These are phyloP conservation scores for Dothistroma septosporum DNA, from an alignment of 2,329 filamentous ascomycete species.

Conservation along the genomic window DNA sequence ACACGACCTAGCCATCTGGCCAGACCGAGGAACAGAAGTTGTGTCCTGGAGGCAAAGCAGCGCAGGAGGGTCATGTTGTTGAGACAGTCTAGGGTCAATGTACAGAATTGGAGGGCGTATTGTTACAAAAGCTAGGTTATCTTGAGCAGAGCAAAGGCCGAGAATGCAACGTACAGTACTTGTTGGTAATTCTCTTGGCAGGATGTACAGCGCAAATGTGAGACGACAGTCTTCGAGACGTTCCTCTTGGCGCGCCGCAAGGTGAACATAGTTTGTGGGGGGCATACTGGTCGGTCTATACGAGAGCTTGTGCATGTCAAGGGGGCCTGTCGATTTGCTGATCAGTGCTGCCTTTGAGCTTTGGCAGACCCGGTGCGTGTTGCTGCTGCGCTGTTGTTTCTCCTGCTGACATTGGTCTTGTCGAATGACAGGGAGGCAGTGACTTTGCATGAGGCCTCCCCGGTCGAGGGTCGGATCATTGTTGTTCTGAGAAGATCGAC, in stretches of 20 bases:
- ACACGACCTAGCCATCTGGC: constrained; percentile 22
- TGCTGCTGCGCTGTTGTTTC: background rate
- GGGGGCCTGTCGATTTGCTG: background rate
- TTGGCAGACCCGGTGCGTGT: background rate
- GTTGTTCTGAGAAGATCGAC: background rate
- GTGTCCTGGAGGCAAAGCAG: constrained; percentile 30
- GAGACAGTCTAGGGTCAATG: constrained; percentile 10
- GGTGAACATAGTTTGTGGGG: background rate
- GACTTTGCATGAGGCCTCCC: background rate
- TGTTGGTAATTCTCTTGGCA: background rate
- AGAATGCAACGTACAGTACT: background rate
- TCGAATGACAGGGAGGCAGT: background rate
- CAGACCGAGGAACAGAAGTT: constrained; percentile 29
- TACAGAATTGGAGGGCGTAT: background rate
- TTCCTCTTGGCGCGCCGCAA: background rate
- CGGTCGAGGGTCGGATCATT: background rate
- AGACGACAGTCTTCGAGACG: background rate
- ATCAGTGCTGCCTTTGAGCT: background rate
- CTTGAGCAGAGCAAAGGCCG: background rate
- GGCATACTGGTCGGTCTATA: background rate
- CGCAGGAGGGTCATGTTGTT: constrained; percentile 33
- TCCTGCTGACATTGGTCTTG: background rate
- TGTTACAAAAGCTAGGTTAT: background rate
- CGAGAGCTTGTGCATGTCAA: background rate
- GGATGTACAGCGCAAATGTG: background rate